phyloP scores from a whole-genome alignment of 257 asterid species.

The Misopates orontium region DNA sequence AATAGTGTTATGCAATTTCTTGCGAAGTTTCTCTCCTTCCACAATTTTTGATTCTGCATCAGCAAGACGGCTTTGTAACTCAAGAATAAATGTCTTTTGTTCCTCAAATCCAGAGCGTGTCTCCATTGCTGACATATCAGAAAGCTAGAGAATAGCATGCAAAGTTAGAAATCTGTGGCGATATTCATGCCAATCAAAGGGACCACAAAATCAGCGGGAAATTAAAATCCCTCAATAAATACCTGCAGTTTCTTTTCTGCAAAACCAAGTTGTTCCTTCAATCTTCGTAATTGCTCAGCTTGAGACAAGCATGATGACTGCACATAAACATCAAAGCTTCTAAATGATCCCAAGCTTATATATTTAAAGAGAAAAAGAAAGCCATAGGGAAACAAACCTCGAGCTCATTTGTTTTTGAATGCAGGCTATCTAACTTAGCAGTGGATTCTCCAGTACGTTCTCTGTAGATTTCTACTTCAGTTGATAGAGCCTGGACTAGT shows the following conservation, averaged over 20 bases:
- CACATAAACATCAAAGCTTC: slow-evolving; percentile 16
- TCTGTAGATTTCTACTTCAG: slow-evolving; percentile 56
- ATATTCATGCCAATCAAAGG: background rate
- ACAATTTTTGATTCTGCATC: slow-evolving; percentile 76
- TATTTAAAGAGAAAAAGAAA: background rate
- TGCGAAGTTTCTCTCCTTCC: slow-evolving; percentile 89
- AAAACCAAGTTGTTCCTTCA: slow-evolving; percentile 67
- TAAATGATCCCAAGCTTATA: background rate
- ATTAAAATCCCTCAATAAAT: slow-evolving; percentile 12
- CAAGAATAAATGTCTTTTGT: slow-evolving; percentile 48
- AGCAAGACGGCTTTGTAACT: slow-evolving; percentile 63
- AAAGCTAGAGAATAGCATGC: slow-evolving; percentile 46
- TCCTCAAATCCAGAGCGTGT: slow-evolving; percentile 74
- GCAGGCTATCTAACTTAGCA: slow-evolving; percentile 53
- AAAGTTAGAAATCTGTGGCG: background rate
- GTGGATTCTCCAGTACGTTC: slow-evolving; percentile 62
- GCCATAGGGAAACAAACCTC: slow-evolving; percentile 52
- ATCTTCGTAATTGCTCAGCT: slow-evolving; percentile 59
- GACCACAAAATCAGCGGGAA: slow-evolving; percentile 4
- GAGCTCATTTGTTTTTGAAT: slow-evolving; percentile 50
- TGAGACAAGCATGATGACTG: slow-evolving; percentile 73
- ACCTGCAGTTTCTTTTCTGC: slow-evolving; percentile 78
- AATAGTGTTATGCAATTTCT: slow-evolving; percentile 88
- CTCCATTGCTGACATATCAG: slow-evolving; percentile 62
- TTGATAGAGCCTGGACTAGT: slow-evolving; percentile 56